phyloP scores from a whole-genome alignment of 1,284 basidiomycete species.

The Psilocybe mexicana region DNA sequence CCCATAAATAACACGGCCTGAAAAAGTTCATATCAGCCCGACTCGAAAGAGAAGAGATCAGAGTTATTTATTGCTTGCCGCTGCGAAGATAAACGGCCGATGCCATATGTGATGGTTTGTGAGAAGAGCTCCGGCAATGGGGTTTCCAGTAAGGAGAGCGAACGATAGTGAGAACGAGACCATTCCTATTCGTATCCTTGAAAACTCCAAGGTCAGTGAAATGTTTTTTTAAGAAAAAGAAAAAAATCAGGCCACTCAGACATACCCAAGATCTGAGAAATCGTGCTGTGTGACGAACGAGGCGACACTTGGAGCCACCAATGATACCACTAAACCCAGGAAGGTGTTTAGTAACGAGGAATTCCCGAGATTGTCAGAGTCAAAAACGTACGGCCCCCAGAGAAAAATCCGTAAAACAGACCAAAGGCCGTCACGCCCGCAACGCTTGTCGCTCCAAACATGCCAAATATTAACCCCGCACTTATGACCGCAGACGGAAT shows the following conservation, averaged over 20 bases:
- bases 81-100: slow-evolving; percentile 42
- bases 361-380: neutral
- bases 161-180: slow-evolving; percentile 41
- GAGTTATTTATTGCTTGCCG: slow-evolving; percentile 30
- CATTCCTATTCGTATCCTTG: slow-evolving; percentile 42
- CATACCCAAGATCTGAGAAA: slow-evolving; percentile 45
- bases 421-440: slow-evolving; percentile 41
- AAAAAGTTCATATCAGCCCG: neutral
- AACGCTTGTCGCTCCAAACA: slow-evolving; percentile 41
- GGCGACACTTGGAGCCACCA: slow-evolving; percentile 42
- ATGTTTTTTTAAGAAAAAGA: neutral
- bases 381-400: slow-evolving; percentile 41
- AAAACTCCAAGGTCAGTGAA: neutral
- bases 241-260: neutral
- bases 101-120: slow-evolving; percentile 41
- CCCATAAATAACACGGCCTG: slow-evolving; percentile 34
- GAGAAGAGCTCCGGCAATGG: slow-evolving; percentile 46
- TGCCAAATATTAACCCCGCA: slow-evolving; percentile 41
- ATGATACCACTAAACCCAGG: slow-evolving; percentile 36
- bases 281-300: slow-evolving; percentile 40
- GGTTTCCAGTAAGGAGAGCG: slow-evolving; percentile 46
- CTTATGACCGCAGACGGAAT: slow-evolving; percentile 39
- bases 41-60: neutral
- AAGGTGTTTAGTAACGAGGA: neutral
- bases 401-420: slow-evolving; percentile 49